Conservation (phyloP, 176 grass and related monocot genomes). For the Melocanna baccifera region DNA sequence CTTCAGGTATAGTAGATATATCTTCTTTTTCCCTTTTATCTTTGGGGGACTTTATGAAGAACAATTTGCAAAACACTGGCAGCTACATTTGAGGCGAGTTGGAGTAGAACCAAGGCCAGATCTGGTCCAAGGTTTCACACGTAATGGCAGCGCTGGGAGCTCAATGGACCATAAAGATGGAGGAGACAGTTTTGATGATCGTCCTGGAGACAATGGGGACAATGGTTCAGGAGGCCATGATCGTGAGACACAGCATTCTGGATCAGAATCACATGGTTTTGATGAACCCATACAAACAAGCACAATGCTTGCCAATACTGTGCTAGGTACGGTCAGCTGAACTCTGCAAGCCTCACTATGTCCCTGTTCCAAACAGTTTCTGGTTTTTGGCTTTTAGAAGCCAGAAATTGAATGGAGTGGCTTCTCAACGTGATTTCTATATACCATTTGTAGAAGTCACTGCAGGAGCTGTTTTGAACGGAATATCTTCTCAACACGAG, state of each 20-base stretch:
- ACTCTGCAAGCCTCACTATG: constrained; percentile 16
- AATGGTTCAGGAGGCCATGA: constrained; percentile 27
- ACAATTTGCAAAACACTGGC: constrained; percentile 34
- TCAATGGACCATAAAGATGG: constrained; percentile 42
- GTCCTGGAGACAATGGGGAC: constrained; percentile 9
- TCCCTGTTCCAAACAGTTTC: too few relatives aligned
- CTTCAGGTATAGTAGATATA: constrained; percentile 67
- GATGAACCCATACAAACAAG: constrained; percentile 45
- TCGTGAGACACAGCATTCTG: constrained; percentile 28
- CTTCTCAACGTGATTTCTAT: too few relatives aligned
- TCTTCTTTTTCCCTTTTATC: constrained; percentile 14
- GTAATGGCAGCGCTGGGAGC: constrained; percentile 49
- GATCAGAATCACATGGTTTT: constrained; percentile 52
- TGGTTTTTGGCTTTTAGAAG: too few relatives aligned
- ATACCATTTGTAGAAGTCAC: too few relatives aligned
- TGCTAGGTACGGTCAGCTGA: constrained; percentile 33
- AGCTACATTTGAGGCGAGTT: constrained; percentile 95
- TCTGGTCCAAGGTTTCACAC: constrained; percentile 52
- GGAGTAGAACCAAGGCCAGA: constrained; percentile 85
- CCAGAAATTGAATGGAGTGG: too few relatives aligned
- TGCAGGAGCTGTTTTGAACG: too few relatives aligned
- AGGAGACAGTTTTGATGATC: constrained; percentile 37
- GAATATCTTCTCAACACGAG: too few relatives aligned
- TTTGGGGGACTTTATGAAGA: constrained; percentile 3
- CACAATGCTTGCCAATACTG: constrained; percentile 33